Evolutionary conservation across 805 yeast species (phyloP).

Genomic region (Metschnikowia chrysomelidarum): DNA sequence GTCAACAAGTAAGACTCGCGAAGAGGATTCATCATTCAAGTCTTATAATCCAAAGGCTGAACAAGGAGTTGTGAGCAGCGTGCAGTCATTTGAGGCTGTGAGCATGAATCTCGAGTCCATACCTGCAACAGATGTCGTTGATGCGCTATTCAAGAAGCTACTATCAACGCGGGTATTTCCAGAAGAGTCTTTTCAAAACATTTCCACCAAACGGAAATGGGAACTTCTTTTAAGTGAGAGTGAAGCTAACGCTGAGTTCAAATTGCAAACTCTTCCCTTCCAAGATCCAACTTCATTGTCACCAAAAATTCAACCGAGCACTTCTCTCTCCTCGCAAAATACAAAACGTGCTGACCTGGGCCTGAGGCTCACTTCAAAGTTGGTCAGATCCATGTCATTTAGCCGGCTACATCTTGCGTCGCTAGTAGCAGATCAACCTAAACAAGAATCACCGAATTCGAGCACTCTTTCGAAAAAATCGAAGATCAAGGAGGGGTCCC

Average conservation of each 20-base stretch:
- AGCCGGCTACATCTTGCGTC: constrained; percentile 1
- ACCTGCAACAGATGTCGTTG: constrained; percentile 37
- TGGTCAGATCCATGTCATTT: constrained; percentile 1
- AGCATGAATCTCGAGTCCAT: constrained; percentile 32
- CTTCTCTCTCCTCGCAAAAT: not conserved
- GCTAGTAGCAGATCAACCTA: constrained; percentile 3
- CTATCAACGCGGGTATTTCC: constrained; percentile 38
- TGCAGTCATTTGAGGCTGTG: constrained; percentile 36
- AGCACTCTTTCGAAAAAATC: constrained; percentile 18
- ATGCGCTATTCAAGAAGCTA: constrained; percentile 38
- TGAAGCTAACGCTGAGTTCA: constrained; percentile 37
- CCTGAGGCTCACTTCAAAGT: constrained; percentile 1
- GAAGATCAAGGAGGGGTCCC: constrained; percentile 37
- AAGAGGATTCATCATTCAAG: not conserved
- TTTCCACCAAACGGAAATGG: constrained; percentile 41
- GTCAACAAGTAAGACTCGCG: not conserved
- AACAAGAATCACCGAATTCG: constrained; percentile 8
- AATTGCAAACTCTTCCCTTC: constrained; percentile 26
- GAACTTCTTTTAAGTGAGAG: constrained; percentile 41
- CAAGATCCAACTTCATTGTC: constrained; percentile 7
- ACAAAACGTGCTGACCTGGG: not conserved
- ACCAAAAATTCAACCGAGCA: not conserved
- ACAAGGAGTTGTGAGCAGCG: constrained; percentile 15
- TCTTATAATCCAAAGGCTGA: constrained; percentile 7
- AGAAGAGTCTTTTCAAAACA: constrained; percentile 31